These are phyloP conservation scores for Amanita rubescens DNA, from an alignment of 768 basidiomycete species.

Conservation along the genomic window DNA sequence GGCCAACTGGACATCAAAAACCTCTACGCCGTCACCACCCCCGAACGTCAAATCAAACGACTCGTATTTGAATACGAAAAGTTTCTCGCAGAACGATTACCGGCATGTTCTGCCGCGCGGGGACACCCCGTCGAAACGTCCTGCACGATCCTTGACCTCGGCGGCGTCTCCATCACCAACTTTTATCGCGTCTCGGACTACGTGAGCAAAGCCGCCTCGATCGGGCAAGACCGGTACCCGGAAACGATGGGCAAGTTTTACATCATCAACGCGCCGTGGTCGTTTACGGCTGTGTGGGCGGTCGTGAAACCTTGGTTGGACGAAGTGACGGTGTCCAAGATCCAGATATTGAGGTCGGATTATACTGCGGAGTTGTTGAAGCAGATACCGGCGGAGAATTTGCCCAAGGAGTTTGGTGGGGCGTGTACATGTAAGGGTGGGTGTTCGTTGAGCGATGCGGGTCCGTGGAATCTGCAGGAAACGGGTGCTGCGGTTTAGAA, in stretches of 20 bases:
- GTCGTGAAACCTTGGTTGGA: slow-evolving; percentile 93
- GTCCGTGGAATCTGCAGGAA: slow-evolving; percentile 67
- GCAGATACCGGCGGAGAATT: slow-evolving; percentile 78
- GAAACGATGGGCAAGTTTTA: slow-evolving; percentile 98
- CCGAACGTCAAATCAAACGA: slow-evolving; percentile 81
- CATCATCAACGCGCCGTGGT: slow-evolving; percentile 96
- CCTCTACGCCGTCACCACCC: slow-evolving; percentile 75
- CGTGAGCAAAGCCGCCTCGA: slow-evolving; percentile 61
- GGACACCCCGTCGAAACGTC: slow-evolving; percentile 94
- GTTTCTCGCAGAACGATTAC: slow-evolving; percentile 72
- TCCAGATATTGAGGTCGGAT: slow-evolving; percentile 73
- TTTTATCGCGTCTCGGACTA: slow-evolving; percentile 94
- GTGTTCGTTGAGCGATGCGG: slow-evolving; percentile 83
- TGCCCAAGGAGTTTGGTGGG: slow-evolving; percentile 86
- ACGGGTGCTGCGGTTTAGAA: too few relatives aligned
- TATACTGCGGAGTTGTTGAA: slow-evolving; percentile 71
- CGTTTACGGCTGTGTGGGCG: slow-evolving; percentile 83
- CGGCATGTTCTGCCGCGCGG: slow-evolving; percentile 59
- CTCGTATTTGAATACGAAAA: slow-evolving; percentile 93
- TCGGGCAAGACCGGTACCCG: slow-evolving; percentile 90
- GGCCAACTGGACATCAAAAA: slow-evolving; percentile 83
- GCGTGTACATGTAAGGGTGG: slow-evolving; percentile 69
- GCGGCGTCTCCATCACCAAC: slow-evolving; percentile 57
- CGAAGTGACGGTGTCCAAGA: slow-evolving; percentile 91
- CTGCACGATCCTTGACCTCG: slow-evolving; percentile 95